Base-by-base conservation (phyloP, 495 filamentous ascomycete species). In the Baudoinia panamericana region DNA sequence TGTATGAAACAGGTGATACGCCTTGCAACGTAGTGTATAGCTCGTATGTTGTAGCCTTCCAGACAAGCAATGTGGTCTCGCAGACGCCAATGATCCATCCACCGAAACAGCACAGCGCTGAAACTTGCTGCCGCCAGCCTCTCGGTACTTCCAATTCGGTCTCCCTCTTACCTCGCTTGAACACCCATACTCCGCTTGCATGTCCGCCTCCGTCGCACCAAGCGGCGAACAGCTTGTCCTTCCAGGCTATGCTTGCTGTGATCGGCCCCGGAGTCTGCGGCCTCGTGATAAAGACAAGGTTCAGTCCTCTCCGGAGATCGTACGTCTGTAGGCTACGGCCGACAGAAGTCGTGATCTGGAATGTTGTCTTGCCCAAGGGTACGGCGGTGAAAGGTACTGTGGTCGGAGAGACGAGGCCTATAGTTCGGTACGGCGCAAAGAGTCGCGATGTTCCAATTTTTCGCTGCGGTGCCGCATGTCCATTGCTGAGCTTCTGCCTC, bases 291-390 rank as follows among this genome's bases (percentile, higher is more conserved):
- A 96, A 99, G 39, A 95, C 72, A 29, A 96, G 73, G 50, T 85
- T 87, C 55, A 99, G 68, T 17, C 86, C 87, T 56, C 72, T 76
- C 51, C 77, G 82, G 36, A 96, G 63, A 56, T 96, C 90, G 61
- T 96, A 96, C 1, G 90, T 96, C 56, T 96, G 90, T 10, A 99
- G 72, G 30, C 76, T 80, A 46, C 76, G 74, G 47, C 86, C 87
- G 35, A 88, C 82, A 0, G 83, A 94, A 27, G 92, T 96, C 11
- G 90, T 95, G 59, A 99, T 82, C 54, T 99, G 90, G 58, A 90
- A 95, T 13, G 86, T 93, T 5, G 84, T 82, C 58, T 92, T 93
- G 40, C 90, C 90, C 12, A 94, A 65, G 3, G 90, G 83, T 17
- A 88, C 71, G 16, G 78, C 76, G 6, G 87, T 82, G 53, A 96